Percentiles rank a stretch among this genome's conserved stretches.
These are phyloP conservation scores for Coemansia sp. DNA, from an alignment of 192 early-diverging fungal genomes.

Conservation along the genomic window DNA sequence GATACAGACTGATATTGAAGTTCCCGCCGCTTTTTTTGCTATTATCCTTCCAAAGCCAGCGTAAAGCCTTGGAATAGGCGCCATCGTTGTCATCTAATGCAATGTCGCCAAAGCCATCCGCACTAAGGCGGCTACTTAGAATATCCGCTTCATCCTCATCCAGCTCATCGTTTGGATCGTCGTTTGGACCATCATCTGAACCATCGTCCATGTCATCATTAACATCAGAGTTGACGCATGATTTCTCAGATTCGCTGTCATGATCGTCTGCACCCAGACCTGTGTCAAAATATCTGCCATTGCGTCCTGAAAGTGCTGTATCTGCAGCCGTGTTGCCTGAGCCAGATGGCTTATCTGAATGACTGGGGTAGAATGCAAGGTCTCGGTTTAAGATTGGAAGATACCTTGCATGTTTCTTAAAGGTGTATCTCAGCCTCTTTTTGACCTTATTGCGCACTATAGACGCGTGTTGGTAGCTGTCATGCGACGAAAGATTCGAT, in stretches of 20 bases:
- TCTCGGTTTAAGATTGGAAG: conserved; percentile 33
- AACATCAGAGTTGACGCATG: conserved; percentile 2
- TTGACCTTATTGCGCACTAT: conserved; percentile 8
- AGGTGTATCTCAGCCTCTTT: neutral
- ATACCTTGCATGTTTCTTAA: conserved; percentile 4
- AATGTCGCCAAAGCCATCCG: neutral
- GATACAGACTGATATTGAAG: neutral
- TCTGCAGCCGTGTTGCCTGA: neutral
- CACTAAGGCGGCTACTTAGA: too few species aligned
- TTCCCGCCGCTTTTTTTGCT: neutral
- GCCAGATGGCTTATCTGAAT: neutral
- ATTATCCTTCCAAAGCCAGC: neutral
- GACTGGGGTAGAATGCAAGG: neutral
- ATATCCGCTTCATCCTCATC: neutral
- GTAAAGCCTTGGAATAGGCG: neutral
- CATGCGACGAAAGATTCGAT: neutral
- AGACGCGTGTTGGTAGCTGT: neutral
- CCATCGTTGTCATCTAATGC: neutral
- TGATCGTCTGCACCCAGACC: conserved; percentile 9
- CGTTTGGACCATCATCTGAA: neutral
- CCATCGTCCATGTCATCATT: neutral
- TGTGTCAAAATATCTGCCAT: conserved; percentile 20
- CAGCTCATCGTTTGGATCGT: neutral
- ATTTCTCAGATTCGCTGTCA: neutral
- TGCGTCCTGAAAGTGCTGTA: neutral